phyloP scores from a whole-genome alignment of 805 yeast species.

The Kodamaea laetipori region DNA sequence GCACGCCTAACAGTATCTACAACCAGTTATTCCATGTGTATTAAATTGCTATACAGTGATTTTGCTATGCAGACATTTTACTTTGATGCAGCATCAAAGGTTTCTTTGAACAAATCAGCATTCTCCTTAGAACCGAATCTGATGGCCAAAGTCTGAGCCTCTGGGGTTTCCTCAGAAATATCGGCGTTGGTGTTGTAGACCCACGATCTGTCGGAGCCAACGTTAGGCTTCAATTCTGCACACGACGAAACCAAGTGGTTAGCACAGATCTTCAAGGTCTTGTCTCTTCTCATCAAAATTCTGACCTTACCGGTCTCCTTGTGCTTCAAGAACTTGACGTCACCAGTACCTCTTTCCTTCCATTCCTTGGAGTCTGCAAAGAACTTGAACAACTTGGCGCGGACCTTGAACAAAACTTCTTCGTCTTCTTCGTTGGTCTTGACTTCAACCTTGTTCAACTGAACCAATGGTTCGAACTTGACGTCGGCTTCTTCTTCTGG shows the following conservation, averaged over 20 bases:
- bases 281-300: conserved; percentile 97
- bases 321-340: conserved; percentile 92
- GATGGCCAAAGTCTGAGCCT: conserved; percentile 94
- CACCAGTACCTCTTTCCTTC: conserved; percentile 99
- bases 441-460: conserved; percentile 92
- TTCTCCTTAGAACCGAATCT: conserved; percentile 90
- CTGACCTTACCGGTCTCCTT: conserved; percentile 80
- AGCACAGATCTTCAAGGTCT: conserved; percentile 96
- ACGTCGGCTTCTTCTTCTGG: conserved; percentile 72
- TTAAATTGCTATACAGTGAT: not conserved
- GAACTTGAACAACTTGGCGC: conserved; percentile 95
- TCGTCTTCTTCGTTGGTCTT: conserved; percentile 94
- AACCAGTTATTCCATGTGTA: no score
- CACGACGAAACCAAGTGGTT: conserved; percentile 88
- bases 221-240: conserved; percentile 83
- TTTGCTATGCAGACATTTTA: not conserved
- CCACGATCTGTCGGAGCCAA: conserved; percentile 98
- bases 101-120: conserved; percentile 93
- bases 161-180: conserved; percentile 76
- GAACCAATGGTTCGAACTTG: conserved; percentile 95
- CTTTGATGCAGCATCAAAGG: conserved; percentile 59
- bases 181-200: conserved; percentile 94
- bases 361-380: conserved; percentile 85
- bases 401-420: conserved; percentile 77
- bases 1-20: no score